Conservation (phyloP, 2,329 filamentous ascomycete species). For the Aureobasidium sp. region DNA sequence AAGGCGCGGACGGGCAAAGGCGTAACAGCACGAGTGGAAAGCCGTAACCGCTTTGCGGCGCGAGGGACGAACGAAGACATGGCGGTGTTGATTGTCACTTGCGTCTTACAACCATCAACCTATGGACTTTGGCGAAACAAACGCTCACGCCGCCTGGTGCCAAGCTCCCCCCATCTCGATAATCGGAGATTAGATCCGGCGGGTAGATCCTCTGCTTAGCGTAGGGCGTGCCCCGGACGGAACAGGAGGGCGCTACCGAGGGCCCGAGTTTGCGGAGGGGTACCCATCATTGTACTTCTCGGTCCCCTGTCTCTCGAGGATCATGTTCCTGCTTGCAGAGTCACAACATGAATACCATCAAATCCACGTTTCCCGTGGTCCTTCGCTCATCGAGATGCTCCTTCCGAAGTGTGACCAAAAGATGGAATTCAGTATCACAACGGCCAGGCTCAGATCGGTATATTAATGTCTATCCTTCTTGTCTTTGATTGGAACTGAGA, state of each 20-base stretch:
- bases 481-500: constrained; percentile 2
- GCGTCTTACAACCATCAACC: not conserved
- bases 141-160: not conserved
- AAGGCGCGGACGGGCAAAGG: not conserved
- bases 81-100: constrained; percentile 1
- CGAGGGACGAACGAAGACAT: constrained; percentile 21
- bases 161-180: not conserved
- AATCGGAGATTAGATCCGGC: constrained; percentile 3
- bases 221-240: constrained; percentile 7
- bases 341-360: not conserved
- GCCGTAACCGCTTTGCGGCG: constrained; percentile 25
- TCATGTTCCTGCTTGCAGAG: not conserved
- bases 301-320: not conserved
- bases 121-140: not conserved
- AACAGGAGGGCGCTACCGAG: not conserved
- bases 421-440: constrained; percentile 50
- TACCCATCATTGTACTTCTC: constrained; percentile 10
- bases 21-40: constrained; percentile 12
- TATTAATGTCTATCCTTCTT: constrained; percentile 16
- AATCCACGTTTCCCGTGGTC: not conserved
- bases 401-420: not conserved
- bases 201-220: constrained; percentile 1
- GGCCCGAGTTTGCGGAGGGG: not conserved
- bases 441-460: constrained; percentile 52
- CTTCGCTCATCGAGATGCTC: not conserved